Evolutionary conservation across 371 early-diverging fungal species (phyloP).

Genomic region (Umbelopsis sp.): DNA sequence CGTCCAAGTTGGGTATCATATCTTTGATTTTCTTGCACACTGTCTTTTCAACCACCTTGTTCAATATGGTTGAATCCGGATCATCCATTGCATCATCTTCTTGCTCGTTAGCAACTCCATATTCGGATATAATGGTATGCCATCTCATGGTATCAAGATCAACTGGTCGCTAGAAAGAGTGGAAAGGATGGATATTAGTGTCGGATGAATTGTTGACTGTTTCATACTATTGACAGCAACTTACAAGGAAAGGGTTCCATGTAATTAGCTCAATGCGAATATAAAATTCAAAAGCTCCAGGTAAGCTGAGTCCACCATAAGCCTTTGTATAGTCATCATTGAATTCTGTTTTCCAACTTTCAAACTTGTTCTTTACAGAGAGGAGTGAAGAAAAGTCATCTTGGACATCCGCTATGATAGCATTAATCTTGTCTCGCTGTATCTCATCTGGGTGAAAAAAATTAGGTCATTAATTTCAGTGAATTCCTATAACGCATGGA

Average conservation of each 20-base stretch:
- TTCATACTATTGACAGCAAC: neutral
- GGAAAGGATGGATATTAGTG: no score
- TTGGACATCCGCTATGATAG: conserved; percentile 51
- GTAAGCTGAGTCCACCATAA: conserved; percentile 69
- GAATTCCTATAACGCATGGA: no score
- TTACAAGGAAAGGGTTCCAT: conserved; percentile 63
- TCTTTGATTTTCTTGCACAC: conserved; percentile 39
- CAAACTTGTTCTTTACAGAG: conserved; percentile 61
- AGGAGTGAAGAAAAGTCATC: conserved; percentile 58
- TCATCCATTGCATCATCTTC: conserved; percentile 46
- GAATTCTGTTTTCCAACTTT: conserved; percentile 66
- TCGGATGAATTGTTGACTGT: no score
- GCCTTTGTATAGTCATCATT: conserved; percentile 71
- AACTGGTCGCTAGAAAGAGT: conserved; percentile 26
- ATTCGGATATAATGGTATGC: conserved; percentile 52
- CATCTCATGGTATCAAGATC: conserved; percentile 63
- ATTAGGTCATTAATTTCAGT: no score
- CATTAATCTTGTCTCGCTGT: conserved; percentile 27
- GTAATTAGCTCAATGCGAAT: conserved; percentile 65
- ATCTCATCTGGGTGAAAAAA: conserved; percentile 19
- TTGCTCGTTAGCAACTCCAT: conserved; percentile 44
- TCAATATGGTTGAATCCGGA: conserved; percentile 53
- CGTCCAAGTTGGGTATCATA: conserved; percentile 39
- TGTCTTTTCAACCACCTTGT: conserved; percentile 58
- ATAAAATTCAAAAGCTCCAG: conserved; percentile 72